Evolutionary conservation across 768 basidiomycete genomes (phyloP).

Genomic region (Cystobasidium tubakii): DNA sequence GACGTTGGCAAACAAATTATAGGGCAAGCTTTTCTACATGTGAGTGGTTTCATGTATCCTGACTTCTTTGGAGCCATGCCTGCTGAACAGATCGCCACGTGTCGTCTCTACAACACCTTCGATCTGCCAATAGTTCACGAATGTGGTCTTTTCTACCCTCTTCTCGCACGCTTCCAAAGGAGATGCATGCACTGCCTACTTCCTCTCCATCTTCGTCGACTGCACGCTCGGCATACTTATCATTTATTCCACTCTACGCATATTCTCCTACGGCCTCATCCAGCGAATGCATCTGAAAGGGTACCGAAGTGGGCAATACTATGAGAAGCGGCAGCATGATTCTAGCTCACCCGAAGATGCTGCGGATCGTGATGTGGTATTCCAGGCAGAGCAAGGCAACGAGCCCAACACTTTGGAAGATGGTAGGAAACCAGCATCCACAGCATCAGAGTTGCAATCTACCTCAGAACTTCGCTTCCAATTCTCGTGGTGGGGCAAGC

Average conservation of each 20-base stretch:
- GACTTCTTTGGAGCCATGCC: neutral
- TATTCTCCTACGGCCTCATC: slow-evolving; percentile 61
- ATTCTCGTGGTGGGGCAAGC: slow-evolving; percentile 47
- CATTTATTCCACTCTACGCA: slow-evolving; percentile 54
- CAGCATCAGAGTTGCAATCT: neutral
- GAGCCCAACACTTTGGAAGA: neutral
- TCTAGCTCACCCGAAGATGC: neutral
- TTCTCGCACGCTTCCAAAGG: slow-evolving; percentile 63
- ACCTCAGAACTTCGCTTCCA: slow-evolving; percentile 1
- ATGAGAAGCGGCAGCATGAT: slow-evolving; percentile 47
- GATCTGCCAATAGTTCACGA: neutral
- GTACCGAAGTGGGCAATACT: slow-evolving; percentile 81
- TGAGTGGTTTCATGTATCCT: neutral
- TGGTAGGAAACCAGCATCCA: neutral
- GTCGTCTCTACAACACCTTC: neutral
- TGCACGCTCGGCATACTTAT: slow-evolving; percentile 82
- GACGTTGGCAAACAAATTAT: slow-evolving; percentile 55
- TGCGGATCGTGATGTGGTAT: neutral
- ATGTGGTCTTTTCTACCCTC: slow-evolving; percentile 51
- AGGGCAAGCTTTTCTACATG: slow-evolving; percentile 50
- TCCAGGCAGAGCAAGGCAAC: neutral
- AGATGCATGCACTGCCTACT: slow-evolving; percentile 73
- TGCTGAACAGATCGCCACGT: slow-evolving; percentile 9
- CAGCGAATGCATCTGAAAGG: slow-evolving; percentile 65
- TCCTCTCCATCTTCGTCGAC: slow-evolving; percentile 86